Base-by-base conservation (phyloP, 192 early-diverging fungal genomes). In the Physocladia obscura region DNA sequence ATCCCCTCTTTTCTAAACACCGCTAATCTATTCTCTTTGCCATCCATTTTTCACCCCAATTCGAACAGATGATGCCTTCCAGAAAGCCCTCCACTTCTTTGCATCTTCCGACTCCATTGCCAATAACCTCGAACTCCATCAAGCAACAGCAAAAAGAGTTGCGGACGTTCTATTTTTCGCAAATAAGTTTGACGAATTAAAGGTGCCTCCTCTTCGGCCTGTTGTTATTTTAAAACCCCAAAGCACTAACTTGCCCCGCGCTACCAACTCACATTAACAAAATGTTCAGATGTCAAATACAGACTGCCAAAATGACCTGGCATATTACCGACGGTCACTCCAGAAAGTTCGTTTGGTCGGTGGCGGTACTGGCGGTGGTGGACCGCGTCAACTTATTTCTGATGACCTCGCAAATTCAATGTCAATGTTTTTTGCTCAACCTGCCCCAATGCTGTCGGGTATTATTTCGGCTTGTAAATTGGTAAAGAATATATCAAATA, bases 371-470 rank as follows among this genome's bases (percentile, higher is more conserved):
- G 84, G 81, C 81, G 77, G 81, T 67, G 67, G 58, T 35, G 38
- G 32, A 24, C 50, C 51, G n/a, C 74, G 63, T 35, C 39, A 74
- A 29, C 62, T 82, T 30, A 77, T 85, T 17, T 60, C 69, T 44
- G 94, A 94, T 69, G 94, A 93, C 39, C 78, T 92, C 13, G 94
- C 96, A 52, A 97, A 96, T 72, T 80, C 86, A 22, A 96, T 98
- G 86, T 96, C 96, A 21, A 85, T 98, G 57, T 98, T 98, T 77
- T 96, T 92, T 68, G 96, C 96, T 27, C 92, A 97, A 78, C 89
- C 94, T 54, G 93, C 89, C 29, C 95, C 96, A 0, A 93, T 98
- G 89, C 79, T 94, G 26, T 94, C 91, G 80, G 79, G 84, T 24
- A 84, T 98, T 15, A 93, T 93, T 15, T 92, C 95, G 54, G 86